These are phyloP conservation scores for Solanum habrochaites DNA, from an alignment of 257 asterid species.

Conservation along the genomic window DNA sequence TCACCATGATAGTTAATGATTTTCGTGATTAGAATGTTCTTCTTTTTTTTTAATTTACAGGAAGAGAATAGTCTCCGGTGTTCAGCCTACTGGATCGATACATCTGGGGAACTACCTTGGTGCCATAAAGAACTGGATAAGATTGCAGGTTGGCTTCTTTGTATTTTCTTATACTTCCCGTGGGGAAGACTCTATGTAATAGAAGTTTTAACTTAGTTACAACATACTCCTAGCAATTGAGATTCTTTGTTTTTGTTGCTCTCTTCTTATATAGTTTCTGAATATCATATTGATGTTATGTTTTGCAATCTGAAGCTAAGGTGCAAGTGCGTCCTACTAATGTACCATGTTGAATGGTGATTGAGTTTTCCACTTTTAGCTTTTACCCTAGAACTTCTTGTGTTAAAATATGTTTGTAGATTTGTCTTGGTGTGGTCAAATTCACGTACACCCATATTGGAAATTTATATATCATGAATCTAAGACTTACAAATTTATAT, in stretches of 20 bases:
- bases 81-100: constrained; percentile 98
- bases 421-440: neutral
- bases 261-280: neutral
- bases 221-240: neutral
- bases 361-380: neutral
- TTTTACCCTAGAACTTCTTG: neutral
- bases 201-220: neutral
- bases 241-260: neutral
- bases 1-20: neutral
- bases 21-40: neutral
- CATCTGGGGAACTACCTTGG: constrained; percentile 95
- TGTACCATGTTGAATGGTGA: neutral
- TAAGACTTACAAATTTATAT: neutral
- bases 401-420: neutral
- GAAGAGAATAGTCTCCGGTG: constrained; percentile 97
- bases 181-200: neutral
- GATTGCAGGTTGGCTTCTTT: constrained; percentile 54
- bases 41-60: constrained; percentile 15
- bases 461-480: neutral
- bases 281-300: neutral
- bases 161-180: neutral
- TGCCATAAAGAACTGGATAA: constrained; percentile 90
- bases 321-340: neutral
- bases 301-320: neutral
- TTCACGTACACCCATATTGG: neutral